Evolutionary conservation across 306 rosid genomes (phyloP).

Genomic region (Dryas drummondii): DNA sequence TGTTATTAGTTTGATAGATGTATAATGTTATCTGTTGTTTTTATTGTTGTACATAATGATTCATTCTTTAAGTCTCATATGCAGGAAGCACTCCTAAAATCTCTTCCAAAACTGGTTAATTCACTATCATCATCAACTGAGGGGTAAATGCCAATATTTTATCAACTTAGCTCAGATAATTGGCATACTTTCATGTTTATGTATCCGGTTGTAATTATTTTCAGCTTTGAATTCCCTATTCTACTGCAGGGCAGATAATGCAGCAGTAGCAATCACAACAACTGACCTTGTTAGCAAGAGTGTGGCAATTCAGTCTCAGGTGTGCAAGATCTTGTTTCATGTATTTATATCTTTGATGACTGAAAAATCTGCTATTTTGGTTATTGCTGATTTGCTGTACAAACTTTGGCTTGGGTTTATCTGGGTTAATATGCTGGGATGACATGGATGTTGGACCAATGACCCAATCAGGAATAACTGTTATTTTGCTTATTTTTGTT

Average conservation of each 20-base stretch:
- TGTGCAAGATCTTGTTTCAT: slow-evolving; percentile 30
- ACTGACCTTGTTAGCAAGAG: slow-evolving; percentile 97
- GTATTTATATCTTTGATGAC: slow-evolving; percentile 9
- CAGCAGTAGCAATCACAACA: slow-evolving; percentile 95
- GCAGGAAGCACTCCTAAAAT: slow-evolving; percentile 72
- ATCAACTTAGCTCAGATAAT: background rate
- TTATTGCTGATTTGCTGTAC: background rate
- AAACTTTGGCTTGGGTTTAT: background rate
- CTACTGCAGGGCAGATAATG: slow-evolving; percentile 73
- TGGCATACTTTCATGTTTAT: background rate
- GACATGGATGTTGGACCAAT: background rate
- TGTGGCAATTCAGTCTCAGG: slow-evolving; percentile 85
- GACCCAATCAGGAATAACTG: background rate
- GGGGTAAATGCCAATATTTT: slow-evolving; percentile 51
- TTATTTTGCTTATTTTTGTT: background rate
- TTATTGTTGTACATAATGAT: slow-evolving; percentile 5
- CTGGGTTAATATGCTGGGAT: background rate
- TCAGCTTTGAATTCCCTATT: background rate
- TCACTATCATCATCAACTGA: slow-evolving; percentile 62
- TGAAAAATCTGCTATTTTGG: background rate
- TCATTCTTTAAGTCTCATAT: slow-evolving; percentile 27
- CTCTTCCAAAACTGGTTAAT: slow-evolving; percentile 68
- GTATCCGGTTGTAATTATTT: background rate
- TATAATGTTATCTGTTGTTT: slow-evolving; percentile 9
- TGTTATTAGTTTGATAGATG: slow-evolving; percentile 3